A percentile compares a stretch with the other conserved stretches of the same genome.
phyloP scores from a whole-genome alignment of 495 filamentous ascomycete species.

The Aspergillus affinis region DNA sequence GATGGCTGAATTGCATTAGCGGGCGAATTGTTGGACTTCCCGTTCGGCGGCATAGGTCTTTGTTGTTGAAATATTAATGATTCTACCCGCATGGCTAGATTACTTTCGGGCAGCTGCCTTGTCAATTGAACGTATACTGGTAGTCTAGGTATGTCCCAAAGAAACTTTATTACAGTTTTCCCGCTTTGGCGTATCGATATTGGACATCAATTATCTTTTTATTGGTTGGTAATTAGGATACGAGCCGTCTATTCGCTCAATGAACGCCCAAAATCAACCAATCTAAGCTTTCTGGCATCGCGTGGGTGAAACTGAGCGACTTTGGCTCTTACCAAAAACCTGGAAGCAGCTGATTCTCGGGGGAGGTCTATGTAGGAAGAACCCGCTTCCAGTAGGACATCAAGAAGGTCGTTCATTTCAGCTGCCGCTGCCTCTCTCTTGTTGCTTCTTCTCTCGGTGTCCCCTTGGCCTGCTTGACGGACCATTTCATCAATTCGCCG shows the following conservation, averaged over 20 bases:
- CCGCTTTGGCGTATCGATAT: neutral
- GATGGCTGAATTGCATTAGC: constrained; percentile 19
- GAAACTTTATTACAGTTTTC: neutral
- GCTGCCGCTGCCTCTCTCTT: constrained; percentile 64
- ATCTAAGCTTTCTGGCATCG: constrained; percentile 70
- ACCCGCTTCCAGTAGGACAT: constrained; percentile 61
- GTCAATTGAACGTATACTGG: neutral
- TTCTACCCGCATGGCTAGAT: neutral
- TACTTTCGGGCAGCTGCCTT: neutral
- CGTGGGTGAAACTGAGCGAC: constrained; percentile 84
- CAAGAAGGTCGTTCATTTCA: constrained; percentile 66
- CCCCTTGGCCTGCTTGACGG: constrained; percentile 29
- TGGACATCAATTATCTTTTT: neutral
- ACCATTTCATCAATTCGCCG: constrained; percentile 75
- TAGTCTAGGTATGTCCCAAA: neutral
- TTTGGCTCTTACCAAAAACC: constrained; percentile 81
- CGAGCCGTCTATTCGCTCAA: constrained; percentile 56
- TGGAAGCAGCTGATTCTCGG: constrained; percentile 76
- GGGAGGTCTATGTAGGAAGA: constrained; percentile 66
- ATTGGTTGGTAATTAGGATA: neutral
- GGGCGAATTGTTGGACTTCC: constrained; percentile 16
- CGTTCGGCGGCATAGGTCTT: neutral
- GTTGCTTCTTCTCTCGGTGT: constrained; percentile 35
- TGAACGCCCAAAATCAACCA: constrained; percentile 83
- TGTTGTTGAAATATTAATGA: neutral